These are phyloP conservation scores for Huntiella moniliformis DNA, from an alignment of 2,329 filamentous ascomycete species.

Conservation along the genomic window DNA sequence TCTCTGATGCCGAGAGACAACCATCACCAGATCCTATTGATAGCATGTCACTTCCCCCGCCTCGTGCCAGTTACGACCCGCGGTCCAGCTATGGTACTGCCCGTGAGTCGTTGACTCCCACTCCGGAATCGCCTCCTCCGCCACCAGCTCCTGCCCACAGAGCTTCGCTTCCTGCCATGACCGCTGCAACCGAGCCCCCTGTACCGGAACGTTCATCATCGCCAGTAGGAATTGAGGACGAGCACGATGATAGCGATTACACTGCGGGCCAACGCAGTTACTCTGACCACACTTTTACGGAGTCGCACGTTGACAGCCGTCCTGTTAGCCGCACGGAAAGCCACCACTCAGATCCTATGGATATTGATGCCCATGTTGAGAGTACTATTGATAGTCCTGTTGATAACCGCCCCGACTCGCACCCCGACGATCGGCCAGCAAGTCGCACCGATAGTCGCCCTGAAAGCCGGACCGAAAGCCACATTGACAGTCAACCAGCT, in stretches of 20 bases:
- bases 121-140: background rate
- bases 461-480: background rate
- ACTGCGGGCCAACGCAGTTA: background rate
- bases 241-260: background rate
- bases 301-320: background rate
- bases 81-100: slow-evolving; percentile 6
- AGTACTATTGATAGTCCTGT: background rate
- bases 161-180: background rate
- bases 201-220: slow-evolving; percentile 3
- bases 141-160: background rate
- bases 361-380: background rate
- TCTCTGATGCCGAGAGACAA: slow-evolving; percentile 25
- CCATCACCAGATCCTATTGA: slow-evolving; percentile 2
- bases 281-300: background rate
- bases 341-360: background rate
- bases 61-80: background rate
- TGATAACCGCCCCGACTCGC: background rate
- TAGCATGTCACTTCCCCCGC: slow-evolving; percentile 4
- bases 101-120: slow-evolving; percentile 10
- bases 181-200: background rate
- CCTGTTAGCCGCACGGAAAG: background rate
- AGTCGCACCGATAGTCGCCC: background rate
- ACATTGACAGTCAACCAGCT: background rate
- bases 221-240: background rate
- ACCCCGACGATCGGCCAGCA: background rate